Conservation (phyloP, 1,284 basidiomycete genomes). For the Pseudozyma sp. region DNA sequence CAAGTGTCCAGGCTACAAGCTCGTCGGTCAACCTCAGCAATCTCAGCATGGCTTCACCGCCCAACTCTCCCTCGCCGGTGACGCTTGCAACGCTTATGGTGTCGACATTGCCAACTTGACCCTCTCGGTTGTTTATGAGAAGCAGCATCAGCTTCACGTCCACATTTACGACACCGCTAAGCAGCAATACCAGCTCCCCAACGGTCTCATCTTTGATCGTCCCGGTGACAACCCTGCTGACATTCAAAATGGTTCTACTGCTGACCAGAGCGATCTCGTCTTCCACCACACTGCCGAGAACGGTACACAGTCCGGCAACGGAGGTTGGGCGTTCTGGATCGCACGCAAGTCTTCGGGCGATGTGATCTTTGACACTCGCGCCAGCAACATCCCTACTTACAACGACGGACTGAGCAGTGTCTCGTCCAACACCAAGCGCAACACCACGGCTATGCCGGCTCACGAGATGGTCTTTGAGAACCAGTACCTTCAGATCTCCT, state of each 20-base stretch:
- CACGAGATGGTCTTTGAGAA: conserved; percentile 74
- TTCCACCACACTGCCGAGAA: conserved; percentile 77
- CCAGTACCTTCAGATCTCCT: conserved; percentile 77
- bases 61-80: conserved; percentile 74
- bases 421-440: conserved; percentile 36
- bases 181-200: conserved; percentile 77
- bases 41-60: conserved; percentile 73
- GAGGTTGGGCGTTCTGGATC: conserved; percentile 82
- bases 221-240: conserved; percentile 69
- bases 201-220: conserved; percentile 75
- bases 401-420: conserved; percentile 36
- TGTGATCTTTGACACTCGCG: conserved; percentile 81
- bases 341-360: conserved; percentile 72
- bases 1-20: conserved; percentile 48
- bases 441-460: conserved; percentile 57
- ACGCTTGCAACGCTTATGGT: conserved; percentile 79
- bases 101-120: conserved; percentile 76
- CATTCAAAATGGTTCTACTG: conserved; percentile 33
- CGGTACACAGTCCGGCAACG: conserved; percentile 53
- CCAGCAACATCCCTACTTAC: conserved; percentile 55
- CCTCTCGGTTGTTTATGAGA: conserved; percentile 77
- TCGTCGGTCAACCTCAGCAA: conserved; percentile 33
- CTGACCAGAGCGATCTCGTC: conserved; percentile 61
- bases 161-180: conserved; percentile 77
- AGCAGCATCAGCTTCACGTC: conserved; percentile 73